Percentiles rank a stretch among this genome's conserved stretches.
phyloP scores from a whole-genome alignment of 2,329 filamentous ascomycete species.

The Fusarium sp. region DNA sequence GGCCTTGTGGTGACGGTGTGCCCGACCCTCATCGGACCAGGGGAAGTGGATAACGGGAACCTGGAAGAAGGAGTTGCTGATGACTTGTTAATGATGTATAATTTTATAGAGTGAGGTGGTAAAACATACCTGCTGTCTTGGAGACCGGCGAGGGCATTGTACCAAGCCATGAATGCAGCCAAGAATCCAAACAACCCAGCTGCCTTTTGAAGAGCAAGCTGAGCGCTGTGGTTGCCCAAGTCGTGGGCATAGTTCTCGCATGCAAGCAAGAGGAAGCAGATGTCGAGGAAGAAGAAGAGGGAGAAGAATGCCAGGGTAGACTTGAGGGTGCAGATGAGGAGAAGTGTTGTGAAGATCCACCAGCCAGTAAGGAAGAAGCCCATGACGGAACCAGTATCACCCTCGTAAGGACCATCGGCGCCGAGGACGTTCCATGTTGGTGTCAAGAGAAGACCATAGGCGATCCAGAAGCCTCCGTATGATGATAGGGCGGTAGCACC shows the following conservation, averaged over 20 bases:
- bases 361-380: conserved; percentile 82
- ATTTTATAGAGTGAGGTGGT: not conserved
- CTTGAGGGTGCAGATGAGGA: conserved; percentile 78
- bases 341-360: conserved; percentile 85
- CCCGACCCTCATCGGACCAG: conserved; percentile 83
- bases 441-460: conserved; percentile 77
- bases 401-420: conserved; percentile 57
- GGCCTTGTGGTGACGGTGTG: conserved; percentile 61
- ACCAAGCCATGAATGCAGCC: conserved; percentile 86
- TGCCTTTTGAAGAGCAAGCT: conserved; percentile 68
- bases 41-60: conserved; percentile 94
- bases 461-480: conserved; percentile 87
- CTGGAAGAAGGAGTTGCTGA: conserved; percentile 87
- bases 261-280: conserved; percentile 79
- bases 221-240: conserved; percentile 58
- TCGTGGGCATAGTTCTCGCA: conserved; percentile 68
- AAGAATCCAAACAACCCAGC: conserved; percentile 85
- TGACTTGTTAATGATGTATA: conserved; percentile 47
- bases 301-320: conserved; percentile 82
- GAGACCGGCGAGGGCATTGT: conserved; percentile 85
- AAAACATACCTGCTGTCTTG: conserved; percentile 73
- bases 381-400: conserved; percentile 65
- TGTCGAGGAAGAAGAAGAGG: conserved; percentile 80
- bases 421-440: conserved; percentile 70
- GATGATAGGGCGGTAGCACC: conserved; percentile 84